These are phyloP conservation scores for Pseudozyma flocculosa DNA, from an alignment of 1,284 basidiomycete species.

Conservation along the genomic window DNA sequence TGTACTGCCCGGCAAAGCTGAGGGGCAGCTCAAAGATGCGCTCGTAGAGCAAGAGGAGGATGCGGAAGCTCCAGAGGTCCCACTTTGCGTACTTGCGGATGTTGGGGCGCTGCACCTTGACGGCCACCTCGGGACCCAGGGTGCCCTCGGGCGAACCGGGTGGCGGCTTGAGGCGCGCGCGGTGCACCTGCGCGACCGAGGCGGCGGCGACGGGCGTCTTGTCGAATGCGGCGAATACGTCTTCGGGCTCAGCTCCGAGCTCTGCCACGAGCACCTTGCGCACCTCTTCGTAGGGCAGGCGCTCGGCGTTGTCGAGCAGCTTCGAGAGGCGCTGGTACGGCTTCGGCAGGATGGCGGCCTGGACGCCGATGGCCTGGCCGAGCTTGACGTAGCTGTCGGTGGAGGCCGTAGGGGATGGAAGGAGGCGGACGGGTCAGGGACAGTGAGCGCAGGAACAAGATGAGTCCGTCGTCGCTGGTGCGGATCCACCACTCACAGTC, in stretches of 20 bases:
- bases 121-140: constrained; percentile 35
- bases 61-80: constrained; percentile 46
- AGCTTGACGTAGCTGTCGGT: constrained; percentile 37
- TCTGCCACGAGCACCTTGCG: constrained; percentile 38
- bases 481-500: constrained; percentile 11
- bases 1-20: constrained; percentile 42
- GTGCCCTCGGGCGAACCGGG: constrained; percentile 9
- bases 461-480: too few relatives aligned
- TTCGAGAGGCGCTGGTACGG: constrained; percentile 46
- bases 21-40: constrained; percentile 47
- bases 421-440: too few relatives aligned
- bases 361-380: constrained; percentile 46
- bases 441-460: too few relatives aligned
- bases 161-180: constrained; percentile 25
- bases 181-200: constrained; percentile 50
- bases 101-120: constrained; percentile 50
- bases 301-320: constrained; percentile 50
- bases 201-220: constrained; percentile 43
- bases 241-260: constrained; percentile 32
- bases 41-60: constrained; percentile 45
- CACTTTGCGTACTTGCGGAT: constrained; percentile 48
- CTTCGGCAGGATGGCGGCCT: constrained; percentile 47
- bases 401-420: neutral
- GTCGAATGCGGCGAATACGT: constrained; percentile 41
- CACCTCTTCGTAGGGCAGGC: constrained; percentile 30